Evolutionary conservation across 2,329 filamentous ascomycete species (phyloP).

Genomic region (Neopestalotiopsis sp.): DNA sequence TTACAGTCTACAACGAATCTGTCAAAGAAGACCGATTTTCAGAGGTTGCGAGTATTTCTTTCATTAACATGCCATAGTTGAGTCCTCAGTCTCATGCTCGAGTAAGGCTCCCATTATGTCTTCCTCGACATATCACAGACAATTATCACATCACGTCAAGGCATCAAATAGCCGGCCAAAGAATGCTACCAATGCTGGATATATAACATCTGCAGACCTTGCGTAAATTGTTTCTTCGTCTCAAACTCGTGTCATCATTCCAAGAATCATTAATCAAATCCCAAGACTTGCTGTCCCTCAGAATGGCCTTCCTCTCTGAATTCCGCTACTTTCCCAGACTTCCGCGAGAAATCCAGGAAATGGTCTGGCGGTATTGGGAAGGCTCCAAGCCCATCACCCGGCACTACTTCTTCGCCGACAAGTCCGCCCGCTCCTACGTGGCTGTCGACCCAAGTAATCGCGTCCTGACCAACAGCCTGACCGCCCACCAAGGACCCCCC

Average conservation of each 20-base stretch:
- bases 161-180: not conserved
- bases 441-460: not conserved
- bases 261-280: not conserved
- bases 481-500: not conserved
- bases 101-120: not conserved
- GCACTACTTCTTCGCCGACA: conserved; percentile 6
- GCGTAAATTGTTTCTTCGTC: too few relatives aligned
- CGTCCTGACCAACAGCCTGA: not conserved
- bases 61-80: not conserved
- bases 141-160: not conserved
- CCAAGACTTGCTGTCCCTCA: not conserved
- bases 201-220: too few relatives aligned
- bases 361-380: conserved; percentile 15
- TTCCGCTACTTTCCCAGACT: conserved; percentile 14
- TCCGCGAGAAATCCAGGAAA: conserved; percentile 13
- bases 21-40: not conserved
- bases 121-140: not conserved
- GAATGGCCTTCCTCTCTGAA: not conserved
- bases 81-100: not conserved
- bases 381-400: not conserved
- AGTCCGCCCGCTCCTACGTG: not conserved
- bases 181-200: too few relatives aligned
- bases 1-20: not conserved
- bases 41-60: not conserved
- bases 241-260: too few relatives aligned